A percentile compares a stretch with the other conserved stretches of the same genome.
These are phyloP conservation scores for Mrakia gelida DNA, from an alignment of 768 basidiomycete genomes.

Conservation along the genomic window DNA sequence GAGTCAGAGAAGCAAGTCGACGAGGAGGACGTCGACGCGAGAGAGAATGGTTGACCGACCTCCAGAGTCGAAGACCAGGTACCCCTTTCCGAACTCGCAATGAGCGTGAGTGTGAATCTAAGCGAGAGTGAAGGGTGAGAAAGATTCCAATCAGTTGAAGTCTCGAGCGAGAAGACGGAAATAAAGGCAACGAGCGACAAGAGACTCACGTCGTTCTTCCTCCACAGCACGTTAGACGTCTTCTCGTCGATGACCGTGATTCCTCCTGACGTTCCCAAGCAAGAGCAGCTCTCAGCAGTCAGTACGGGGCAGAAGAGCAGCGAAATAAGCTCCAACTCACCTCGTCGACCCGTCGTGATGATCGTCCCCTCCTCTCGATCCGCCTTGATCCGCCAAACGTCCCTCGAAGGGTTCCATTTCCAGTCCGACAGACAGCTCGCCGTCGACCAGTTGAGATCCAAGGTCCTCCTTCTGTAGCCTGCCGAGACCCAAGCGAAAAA, in stretches of 20 bases:
- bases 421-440: conserved; percentile 4
- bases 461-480: not conserved
- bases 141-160: not conserved
- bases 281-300: not conserved
- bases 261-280: not conserved
- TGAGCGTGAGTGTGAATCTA: conserved; percentile 18
- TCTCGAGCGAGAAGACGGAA: not conserved
- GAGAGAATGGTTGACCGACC: not conserved
- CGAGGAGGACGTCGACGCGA: not conserved
- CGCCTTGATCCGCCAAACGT: conserved; percentile 22
- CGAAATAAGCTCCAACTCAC: not conserved
- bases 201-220: not conserved
- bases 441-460: conserved; percentile 1
- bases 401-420: not conserved
- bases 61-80: conserved; percentile 11
- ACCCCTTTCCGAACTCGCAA: conserved; percentile 22
- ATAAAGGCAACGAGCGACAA: not conserved
- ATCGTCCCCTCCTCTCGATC: not conserved
- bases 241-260: conserved; percentile 17
- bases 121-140: no score
- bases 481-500: not conserved
- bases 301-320: not conserved
- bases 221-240: not conserved
- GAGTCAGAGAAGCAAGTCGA: not conserved
- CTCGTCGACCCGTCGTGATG: conserved; percentile 14